A percentile compares a stretch with the other conserved stretches of the same genome.
Evolutionary conservation across 2,329 filamentous ascomycete genomes (phyloP).

Genomic region (Plectosphaerella sp.): DNA sequence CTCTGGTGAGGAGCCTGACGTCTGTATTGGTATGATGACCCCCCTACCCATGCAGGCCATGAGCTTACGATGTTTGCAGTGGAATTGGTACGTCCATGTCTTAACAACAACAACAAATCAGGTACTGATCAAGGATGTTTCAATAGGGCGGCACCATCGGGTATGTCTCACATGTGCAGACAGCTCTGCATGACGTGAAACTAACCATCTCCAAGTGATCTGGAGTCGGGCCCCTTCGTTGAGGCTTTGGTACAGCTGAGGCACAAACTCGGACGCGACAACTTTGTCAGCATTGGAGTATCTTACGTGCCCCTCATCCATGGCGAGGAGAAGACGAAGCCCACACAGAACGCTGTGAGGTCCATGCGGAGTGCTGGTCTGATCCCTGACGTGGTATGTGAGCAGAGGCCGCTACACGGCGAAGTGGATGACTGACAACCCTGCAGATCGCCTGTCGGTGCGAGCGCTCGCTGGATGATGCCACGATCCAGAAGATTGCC

Average conservation of each 20-base stretch:
- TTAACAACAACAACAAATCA: background rate
- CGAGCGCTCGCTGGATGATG: conserved; percentile 66
- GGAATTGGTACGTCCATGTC: conserved; percentile 22
- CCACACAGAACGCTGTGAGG: conserved; percentile 86
- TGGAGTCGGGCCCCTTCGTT: conserved; percentile 83
- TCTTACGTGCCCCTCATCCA: conserved; percentile 72
- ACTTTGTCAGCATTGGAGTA: conserved; percentile 87
- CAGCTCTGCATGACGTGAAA: background rate
- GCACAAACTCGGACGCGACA: conserved; percentile 66
- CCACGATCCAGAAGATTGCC: conserved; percentile 82
- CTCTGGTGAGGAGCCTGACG: conserved; percentile 75
- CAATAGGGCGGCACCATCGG: conserved; percentile 55
- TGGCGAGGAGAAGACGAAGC: conserved; percentile 90
- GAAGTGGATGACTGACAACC: background rate
- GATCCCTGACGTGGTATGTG: conserved; percentile 60
- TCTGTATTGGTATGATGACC: conserved; percentile 72
- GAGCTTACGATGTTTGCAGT: conserved; percentile 16
- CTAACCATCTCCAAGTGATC: conserved; percentile 47
- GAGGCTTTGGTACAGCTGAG: conserved; percentile 80
- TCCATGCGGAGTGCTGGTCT: conserved; percentile 77
- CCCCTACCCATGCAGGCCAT: too few species aligned
- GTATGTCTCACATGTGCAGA: conserved; percentile 8
- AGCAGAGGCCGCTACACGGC: background rate
- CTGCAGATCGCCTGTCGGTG: conserved; percentile 85
- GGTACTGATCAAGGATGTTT: background rate